phyloP scores from a whole-genome alignment of 768 basidiomycete species.

The Obba rivulosa region DNA sequence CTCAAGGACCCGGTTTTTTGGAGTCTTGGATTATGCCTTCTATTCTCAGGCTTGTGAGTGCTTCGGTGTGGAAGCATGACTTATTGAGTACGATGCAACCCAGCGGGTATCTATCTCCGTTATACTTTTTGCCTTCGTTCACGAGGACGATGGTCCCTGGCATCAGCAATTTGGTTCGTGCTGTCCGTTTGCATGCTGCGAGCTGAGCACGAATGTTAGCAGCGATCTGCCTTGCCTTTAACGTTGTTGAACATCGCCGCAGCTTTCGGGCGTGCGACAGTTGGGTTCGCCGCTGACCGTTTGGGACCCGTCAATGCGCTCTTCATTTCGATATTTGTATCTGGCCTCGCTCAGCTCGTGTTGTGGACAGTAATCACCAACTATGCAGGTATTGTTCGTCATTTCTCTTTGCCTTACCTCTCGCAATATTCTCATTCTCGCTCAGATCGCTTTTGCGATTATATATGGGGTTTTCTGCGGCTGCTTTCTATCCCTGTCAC shows the following conservation, averaged over 20 bases:
- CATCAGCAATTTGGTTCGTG: slow-evolving; percentile 10
- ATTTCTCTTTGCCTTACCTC: background rate
- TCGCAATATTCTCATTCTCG: background rate
- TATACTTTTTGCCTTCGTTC: slow-evolving; percentile 17
- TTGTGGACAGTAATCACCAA: slow-evolving; percentile 33
- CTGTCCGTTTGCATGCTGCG: background rate
- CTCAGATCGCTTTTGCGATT: slow-evolving; percentile 24
- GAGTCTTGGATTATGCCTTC: slow-evolving; percentile 27
- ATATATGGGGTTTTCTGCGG: slow-evolving; percentile 31
- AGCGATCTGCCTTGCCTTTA: slow-evolving; percentile 13
- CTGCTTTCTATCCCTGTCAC: slow-evolving; percentile 28
- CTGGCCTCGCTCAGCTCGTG: slow-evolving; percentile 31
- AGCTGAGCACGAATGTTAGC: background rate
- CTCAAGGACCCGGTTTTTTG: slow-evolving; percentile 25
- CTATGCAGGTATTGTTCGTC: slow-evolving; percentile 23
- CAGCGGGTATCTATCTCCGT: slow-evolving; percentile 15
- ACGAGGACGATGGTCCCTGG: slow-evolving; percentile 12
- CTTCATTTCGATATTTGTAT: slow-evolving; percentile 29
- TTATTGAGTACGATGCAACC: background rate
- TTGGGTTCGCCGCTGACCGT: slow-evolving; percentile 33
- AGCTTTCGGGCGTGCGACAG: slow-evolving; percentile 22
- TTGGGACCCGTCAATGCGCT: slow-evolving; percentile 36
- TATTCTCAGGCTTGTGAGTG: slow-evolving; percentile 20
- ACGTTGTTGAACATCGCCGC: slow-evolving; percentile 18
- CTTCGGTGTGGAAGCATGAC: background rate